These are phyloP conservation scores for Auriculariales sp. DNA, from an alignment of 768 basidiomycete genomes.

Conservation along the genomic window DNA sequence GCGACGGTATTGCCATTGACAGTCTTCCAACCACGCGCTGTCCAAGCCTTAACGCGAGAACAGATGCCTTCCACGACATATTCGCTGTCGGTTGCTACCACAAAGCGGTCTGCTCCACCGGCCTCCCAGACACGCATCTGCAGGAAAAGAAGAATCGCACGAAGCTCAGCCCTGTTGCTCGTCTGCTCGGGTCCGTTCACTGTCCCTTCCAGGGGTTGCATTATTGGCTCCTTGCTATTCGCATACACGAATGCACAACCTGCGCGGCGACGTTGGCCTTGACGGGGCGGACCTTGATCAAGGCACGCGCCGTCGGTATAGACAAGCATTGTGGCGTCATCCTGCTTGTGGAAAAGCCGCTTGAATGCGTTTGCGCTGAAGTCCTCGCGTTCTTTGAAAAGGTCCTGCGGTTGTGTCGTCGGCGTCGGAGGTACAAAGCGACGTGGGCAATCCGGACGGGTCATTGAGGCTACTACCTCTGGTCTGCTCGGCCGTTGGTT, in stretches of 20 bases:
- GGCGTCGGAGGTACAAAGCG: background rate
- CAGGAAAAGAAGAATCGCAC: slow-evolving; percentile 16
- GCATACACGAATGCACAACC: slow-evolving; percentile 3
- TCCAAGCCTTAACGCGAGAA: slow-evolving; percentile 13
- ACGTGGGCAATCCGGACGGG: background rate
- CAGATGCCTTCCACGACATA: slow-evolving; percentile 17
- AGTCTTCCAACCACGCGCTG: slow-evolving; percentile 12
- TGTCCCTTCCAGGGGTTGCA: background rate
- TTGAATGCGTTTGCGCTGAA: background rate
- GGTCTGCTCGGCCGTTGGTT: background rate
- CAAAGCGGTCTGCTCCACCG: slow-evolving; percentile 17
- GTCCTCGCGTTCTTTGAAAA: background rate
- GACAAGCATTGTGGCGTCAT: slow-evolving; percentile 1
- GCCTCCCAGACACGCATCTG: slow-evolving; percentile 13
- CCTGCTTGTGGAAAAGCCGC: background rate
- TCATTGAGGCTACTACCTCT: background rate
- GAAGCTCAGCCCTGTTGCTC: slow-evolving; percentile 22
- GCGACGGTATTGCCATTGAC: slow-evolving; percentile 7
- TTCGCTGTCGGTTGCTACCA: slow-evolving; percentile 18
- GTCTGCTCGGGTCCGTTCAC: slow-evolving; percentile 14
- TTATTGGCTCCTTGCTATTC: background rate
- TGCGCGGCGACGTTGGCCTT: background rate
- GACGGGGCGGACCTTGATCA: background rate
- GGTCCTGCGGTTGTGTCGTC: background rate
- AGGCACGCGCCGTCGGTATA: slow-evolving; percentile 5